Percentiles rank a stretch among this genome's conserved stretches.
Evolutionary conservation across 2,329 filamentous ascomycete genomes (phyloP).

Genomic region (Talaromyces sp.): DNA sequence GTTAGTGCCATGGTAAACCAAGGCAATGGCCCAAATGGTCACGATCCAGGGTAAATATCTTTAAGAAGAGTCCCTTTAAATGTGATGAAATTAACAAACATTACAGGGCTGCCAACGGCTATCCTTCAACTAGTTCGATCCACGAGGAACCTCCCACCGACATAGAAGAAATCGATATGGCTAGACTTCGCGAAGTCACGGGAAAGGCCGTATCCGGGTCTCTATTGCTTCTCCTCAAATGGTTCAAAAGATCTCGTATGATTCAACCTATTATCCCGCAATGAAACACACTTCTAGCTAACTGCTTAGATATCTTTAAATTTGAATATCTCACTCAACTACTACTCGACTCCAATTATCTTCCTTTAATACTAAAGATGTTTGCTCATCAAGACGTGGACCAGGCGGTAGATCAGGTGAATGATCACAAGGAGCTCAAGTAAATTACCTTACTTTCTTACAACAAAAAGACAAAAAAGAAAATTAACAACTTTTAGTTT

Average conservation of each 20-base stretch:
- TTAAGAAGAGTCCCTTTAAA: background rate
- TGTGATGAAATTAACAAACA: conserved; percentile 14
- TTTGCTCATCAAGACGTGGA: conserved; percentile 94
- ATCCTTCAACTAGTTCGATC: conserved; percentile 15
- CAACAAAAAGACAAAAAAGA: background rate
- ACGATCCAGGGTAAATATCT: conserved; percentile 39
- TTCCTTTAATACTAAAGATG: conserved; percentile 86
- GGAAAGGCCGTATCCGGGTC: conserved; percentile 89
- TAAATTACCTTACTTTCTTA: conserved; percentile 38
- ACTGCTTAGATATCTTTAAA: conserved; percentile 71
- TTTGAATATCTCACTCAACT: conserved; percentile 95
- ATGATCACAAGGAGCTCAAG: conserved; percentile 78
- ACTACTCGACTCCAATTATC: conserved; percentile 88
- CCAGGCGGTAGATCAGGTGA: conserved; percentile 78
- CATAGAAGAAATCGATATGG: conserved; percentile 74
- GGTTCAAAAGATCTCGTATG: conserved; percentile 92
- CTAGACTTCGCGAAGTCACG: conserved; percentile 78
- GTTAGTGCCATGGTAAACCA: conserved; percentile 77
- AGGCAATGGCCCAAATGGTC: conserved; percentile 39
- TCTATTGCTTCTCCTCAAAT: conserved; percentile 83
- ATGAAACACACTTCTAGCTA: conserved; percentile 14
- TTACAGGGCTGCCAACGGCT: conserved; percentile 23
- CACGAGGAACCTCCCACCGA: conserved; percentile 30
- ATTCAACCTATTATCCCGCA: conserved; percentile 14
- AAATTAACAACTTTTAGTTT: conserved; percentile 57